These are phyloP conservation scores for Platanthera guangdongensis DNA, from an alignment of 106 monocot genomes.

Conservation along the genomic window DNA sequence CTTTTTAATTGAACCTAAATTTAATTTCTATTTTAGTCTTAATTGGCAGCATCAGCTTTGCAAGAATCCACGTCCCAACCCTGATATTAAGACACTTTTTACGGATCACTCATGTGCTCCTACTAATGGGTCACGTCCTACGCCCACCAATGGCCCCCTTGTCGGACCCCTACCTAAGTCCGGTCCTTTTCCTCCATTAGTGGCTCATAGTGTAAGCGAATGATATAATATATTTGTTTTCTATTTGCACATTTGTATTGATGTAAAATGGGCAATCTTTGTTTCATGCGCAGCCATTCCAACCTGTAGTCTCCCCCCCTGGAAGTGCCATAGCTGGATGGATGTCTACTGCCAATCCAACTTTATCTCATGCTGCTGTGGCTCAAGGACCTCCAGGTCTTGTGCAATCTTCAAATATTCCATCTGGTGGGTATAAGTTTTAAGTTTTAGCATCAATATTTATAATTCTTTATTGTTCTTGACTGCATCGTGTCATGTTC, in stretches of 20 bases:
- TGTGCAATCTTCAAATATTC: conserved; percentile 60
- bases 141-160: conserved; percentile 66
- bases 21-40: conserved; percentile 37
- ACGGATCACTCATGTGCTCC: conserved; percentile 85
- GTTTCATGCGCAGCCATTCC: conserved; percentile 65
- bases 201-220: conserved; percentile 66
- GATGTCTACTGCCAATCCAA: conserved; percentile 84
- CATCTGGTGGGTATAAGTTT: conserved; percentile 25
- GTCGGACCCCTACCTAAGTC: conserved; percentile 77
- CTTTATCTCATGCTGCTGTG: conserved; percentile 73
- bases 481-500: not conserved
- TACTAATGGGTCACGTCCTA: conserved; percentile 65
- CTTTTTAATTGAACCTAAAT: not conserved
- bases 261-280: not conserved
- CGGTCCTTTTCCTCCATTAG: conserved; percentile 74
- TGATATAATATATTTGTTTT: not conserved
- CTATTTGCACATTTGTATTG: not conserved
- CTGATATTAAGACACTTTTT: conserved; percentile 96
- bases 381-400: conserved; percentile 79
- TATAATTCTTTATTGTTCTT: not conserved
- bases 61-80: conserved; percentile 93
- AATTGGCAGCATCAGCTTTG: conserved; percentile 99
- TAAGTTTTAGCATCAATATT: not conserved
- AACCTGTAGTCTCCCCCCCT: conserved; percentile 82
- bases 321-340: conserved; percentile 85